Evolutionary conservation across 768 basidiomycete species (phyloP), one percentile per base, ranked within the genome.

Genomic region (Hericium alpestre): DNA sequence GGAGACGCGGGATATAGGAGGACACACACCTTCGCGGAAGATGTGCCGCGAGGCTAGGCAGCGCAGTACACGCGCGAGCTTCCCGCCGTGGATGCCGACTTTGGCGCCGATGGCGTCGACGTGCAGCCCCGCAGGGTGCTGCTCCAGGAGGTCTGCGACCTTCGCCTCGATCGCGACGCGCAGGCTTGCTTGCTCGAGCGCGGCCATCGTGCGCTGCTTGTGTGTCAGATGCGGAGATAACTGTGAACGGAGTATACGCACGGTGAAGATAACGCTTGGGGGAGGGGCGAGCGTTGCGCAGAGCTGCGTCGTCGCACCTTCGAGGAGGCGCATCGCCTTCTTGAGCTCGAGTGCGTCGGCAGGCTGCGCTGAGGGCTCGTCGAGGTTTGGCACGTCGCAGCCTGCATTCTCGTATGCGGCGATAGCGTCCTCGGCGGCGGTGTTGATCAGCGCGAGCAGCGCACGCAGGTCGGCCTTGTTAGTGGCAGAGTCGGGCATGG

Each of bases 41-140:
- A 68, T 66, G 59, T 77, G 73, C 48, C 69, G 73, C 9, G 73
- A 67, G 13, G 73, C 70, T 4, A 79, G 68, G 3, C 70, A 58
- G 2, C 75, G 71, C 50, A 79, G 55, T 37, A 76, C 66, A 2
- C 75, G 68, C 1, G 66, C 67, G 1, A 77, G 64, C 55, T 76
- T 79, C 25, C 58, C 65, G 8, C 60, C 57, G 18, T 76, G 66
- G 8, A 76, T 57, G 4, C 71, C 67, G 2, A 72, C 59, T 43
- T 63, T 63, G 18, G 59, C 38, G 13, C 65, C 64, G 1, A 77
- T 57, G 4, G 73, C 72, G 4, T 61, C 46, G 11, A 73, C 66
- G 49, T 70, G 70, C 56, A 74, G 56, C 1, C 76, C 76, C 3
- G 69, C 62, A 1, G 73, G 71, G 18, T 66, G 61, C n/a, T 68